A percentile compares a stretch with the other conserved stretches of the same genome.
Evolutionary conservation across 371 early-diverging fungal genomes (phyloP).

Genomic region (Choanephora cucurbitarum): DNA sequence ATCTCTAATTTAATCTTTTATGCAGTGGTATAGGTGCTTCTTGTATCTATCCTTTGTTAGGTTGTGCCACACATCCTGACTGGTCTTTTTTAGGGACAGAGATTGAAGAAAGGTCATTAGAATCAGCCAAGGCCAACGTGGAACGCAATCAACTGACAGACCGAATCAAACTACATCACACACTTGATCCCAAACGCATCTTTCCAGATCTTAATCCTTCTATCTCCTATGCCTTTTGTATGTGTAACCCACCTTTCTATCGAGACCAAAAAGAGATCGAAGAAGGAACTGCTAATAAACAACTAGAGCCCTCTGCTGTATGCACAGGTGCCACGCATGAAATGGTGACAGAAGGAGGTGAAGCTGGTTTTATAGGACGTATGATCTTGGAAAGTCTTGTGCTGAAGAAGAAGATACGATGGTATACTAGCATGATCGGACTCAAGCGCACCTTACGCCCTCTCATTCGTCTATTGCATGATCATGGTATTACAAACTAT

Average conservation of each 20-base stretch:
- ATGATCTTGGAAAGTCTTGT: conserved; percentile 60
- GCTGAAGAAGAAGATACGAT: conserved; percentile 41
- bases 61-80: conserved; percentile 42
- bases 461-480: conserved; percentile 36
- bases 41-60: conserved; percentile 76
- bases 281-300: conserved; percentile 40
- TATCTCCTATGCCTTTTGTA: conserved; percentile 53
- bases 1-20: too few species aligned
- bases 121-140: conserved; percentile 62
- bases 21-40: conserved; percentile 73
- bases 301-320: conserved; percentile 51
- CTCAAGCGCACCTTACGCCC: conserved; percentile 51
- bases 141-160: conserved; percentile 47
- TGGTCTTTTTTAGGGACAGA: conserved; percentile 69
- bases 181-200: conserved; percentile 30
- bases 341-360: conserved; percentile 72
- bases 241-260: conserved; percentile 83
- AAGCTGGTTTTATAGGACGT: conserved; percentile 56
- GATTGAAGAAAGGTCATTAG: conserved; percentile 49
- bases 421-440: conserved; percentile 73
- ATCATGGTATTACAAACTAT: conserved; percentile 42
- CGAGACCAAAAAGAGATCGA: conserved; percentile 48
- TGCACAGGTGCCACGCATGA: conserved; percentile 62
- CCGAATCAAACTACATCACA: conserved; percentile 46
- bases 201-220: conserved; percentile 21